Base-by-base conservation (phyloP, 805 yeast species). In the Clavispora asparagi region DNA sequence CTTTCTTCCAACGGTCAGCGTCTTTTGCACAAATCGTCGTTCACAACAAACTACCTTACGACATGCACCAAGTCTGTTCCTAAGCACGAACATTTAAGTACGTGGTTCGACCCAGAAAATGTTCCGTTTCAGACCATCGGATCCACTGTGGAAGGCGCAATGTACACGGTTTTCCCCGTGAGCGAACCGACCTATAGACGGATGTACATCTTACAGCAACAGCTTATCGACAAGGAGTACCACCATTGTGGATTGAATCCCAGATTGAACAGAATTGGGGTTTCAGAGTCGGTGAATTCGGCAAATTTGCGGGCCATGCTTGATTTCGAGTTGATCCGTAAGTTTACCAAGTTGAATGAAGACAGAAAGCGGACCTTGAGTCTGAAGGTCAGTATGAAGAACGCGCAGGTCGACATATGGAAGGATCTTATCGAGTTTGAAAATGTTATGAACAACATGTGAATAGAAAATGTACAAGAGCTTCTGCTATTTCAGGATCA, bases 221-320 rank as follows among this genome's bases (percentile, higher is more conserved):
- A 90, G 56, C 67, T 94, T 42, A 76, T 77, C 32, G 97, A 91
- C 46, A 86, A 86, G 54, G 87, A 85, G 47, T 73, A 71, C 33
- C 90, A 85, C 51, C 65, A 70, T 47, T 83, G 86, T 42, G 97
- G 97, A 0, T 68, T 94, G 53, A 94, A 92, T 60, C 95, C 96
- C 3, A 74, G 78, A 51, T 68, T 80, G 73, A 84, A 84, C 55
- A 65, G 87, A 36, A 62, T 78, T 43, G 74, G 71, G 12, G 77
- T 77, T 3, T 60, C 71, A 10, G 52, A 65, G 27, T 52, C 65
- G 2, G 65, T 58, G 44, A 61, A 68, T 13, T 69, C 67, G 16
- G 51, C 67, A 29, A 73, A 77, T 13, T 67, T 74, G 43, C 79
- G 86, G 53, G 90, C 90, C 0, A 67, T 85, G 44, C 71, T 86